Conservation (phyloP, 1,284 basidiomycete species). For the Puccinia polysora region DNA sequence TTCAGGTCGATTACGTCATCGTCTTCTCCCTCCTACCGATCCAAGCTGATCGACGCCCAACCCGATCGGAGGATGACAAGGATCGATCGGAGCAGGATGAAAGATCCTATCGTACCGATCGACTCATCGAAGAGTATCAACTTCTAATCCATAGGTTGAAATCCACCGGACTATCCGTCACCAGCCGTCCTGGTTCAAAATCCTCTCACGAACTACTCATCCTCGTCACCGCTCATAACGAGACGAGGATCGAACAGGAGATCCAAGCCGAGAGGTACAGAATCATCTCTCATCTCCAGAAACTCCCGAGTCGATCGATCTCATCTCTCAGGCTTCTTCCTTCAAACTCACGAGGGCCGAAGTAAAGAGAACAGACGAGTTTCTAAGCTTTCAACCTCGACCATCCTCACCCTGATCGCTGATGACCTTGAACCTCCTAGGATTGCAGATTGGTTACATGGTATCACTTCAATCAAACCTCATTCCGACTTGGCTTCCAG, state of each 20-base stretch:
- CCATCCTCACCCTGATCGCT: too few species aligned
- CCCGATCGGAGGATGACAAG: too few species aligned
- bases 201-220: conserved; percentile 69
- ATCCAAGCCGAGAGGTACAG: conserved; percentile 67
- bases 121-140: conserved; percentile 29
- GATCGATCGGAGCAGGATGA: too few species aligned
- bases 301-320: too few species aligned
- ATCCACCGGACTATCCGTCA: conserved; percentile 23
- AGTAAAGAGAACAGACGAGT: too few species aligned
- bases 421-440: too few species aligned
- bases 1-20: conserved; percentile 43
- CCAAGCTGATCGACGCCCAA: too few species aligned
- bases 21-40: conserved; percentile 31
- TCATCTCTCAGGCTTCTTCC: too few species aligned
- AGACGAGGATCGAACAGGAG: conserved; percentile 62
- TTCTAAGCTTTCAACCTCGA: too few species aligned
- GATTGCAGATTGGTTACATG: conserved; percentile 63
- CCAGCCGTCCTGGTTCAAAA: conserved; percentile 46
- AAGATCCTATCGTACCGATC: not conserved
- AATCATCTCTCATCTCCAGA: too few species aligned
- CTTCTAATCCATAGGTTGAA: conserved; percentile 31
- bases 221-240: conserved; percentile 66
- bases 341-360: too few species aligned
- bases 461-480: conserved; percentile 59
- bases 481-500: conserved; percentile 10